Evolutionary conservation across 495 filamentous ascomycete genomes (phyloP), one percentile per base, ranked within the genome.

Genomic region (Aspergillus heteromorphus): DNA sequence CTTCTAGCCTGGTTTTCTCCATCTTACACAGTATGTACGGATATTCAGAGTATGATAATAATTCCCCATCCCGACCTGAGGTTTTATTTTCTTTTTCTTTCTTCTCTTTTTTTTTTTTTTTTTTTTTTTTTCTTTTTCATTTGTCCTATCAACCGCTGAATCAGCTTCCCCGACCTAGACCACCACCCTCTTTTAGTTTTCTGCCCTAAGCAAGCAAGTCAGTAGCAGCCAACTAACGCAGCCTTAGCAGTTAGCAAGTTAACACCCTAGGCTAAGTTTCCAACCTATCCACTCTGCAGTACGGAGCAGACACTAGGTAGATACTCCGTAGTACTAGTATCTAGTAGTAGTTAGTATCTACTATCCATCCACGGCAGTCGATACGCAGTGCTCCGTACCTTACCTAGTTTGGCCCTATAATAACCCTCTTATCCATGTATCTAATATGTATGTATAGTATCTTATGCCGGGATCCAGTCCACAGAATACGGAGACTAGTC

Each of bases 161-260:
- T 58, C 49, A 53, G 50, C 55, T 31, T 38, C 45, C 25, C 49
- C 17, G 19, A 31, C 23, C 51, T 53, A 45, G 51, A 53, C 36
- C 31, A 43, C 17, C 23, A n/a, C n/a, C n/a, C n/a, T n/a, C n/a
- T n/a, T n/a, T n/a, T n/a, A n/a, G n/a, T n/a, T n/a, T 17, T 43
- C 14, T 48, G 25, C 23, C 23, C 23, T 27, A 27, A 45, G 42
- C 21, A 17, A 4, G 4, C 10, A 25, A 47, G 43, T n/a, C 13
- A 47, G 7, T 30, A 23, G 21, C 10, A 13, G 14, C 13, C 16
- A 16, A 42, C 16, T 9, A 42, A 42, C 7, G 23, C 23, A 27
- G 23, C 23, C 23, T 27, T 27, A 27, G 23, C 23, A 27, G 23
- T n/a, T n/a, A n/a, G n/a, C n/a, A n/a, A n/a, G n/a, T n/a, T n/a